Evolutionary conservation across 345 rosid genomes (phyloP), one percentile per base, ranked within the genome.

Genomic region (Acer campestre): DNA sequence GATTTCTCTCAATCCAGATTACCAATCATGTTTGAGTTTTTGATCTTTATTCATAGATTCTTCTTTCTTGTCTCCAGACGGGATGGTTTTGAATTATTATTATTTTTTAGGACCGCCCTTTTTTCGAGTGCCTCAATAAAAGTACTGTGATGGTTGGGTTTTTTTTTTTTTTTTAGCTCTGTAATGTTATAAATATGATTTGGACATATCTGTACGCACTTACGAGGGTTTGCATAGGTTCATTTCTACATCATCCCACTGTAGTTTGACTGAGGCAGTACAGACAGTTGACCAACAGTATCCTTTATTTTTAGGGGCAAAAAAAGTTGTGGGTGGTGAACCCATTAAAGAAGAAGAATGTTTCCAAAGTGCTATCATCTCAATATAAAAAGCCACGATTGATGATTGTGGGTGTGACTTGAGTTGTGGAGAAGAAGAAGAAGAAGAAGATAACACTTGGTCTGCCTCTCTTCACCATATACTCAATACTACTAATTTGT

Each of bases 291-390:
- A 73, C 81, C 68, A 61, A 79, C 29, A 22, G 55, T 73, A 9
- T 22, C 1, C 31, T 27, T 46, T 75, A 46, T 27, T 46, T 75
- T 62, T 10, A 20, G 55, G 58, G 17, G 59, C 31, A 46, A 61
- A 48, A 16, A n/a, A 35, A 35, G 38, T 35, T 35, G 38, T 35
- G 38, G 38, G 81, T 27, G 79, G 79, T 64, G 79, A 69, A 65
- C 25, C 76, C 66, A 70, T 17, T 68, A 64, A 64, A 59, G 59
- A 49, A 17, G 23, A 61, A 77, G 53, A 51, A 74, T 20, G 49
- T 63, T 38, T 49, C 65, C 59, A 67, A 71, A 31, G 79, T 72
- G 78, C 62, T 61, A 76, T 82, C 75, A 23, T 68, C 78, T 76
- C 48, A 42, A 27, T 49, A 49, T 13, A 49, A 49, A 42, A 62